Evolutionary conservation across 371 early-diverging fungal species (phyloP), one percentile per base, ranked within the genome.

Genomic region (Mucor indicus): DNA sequence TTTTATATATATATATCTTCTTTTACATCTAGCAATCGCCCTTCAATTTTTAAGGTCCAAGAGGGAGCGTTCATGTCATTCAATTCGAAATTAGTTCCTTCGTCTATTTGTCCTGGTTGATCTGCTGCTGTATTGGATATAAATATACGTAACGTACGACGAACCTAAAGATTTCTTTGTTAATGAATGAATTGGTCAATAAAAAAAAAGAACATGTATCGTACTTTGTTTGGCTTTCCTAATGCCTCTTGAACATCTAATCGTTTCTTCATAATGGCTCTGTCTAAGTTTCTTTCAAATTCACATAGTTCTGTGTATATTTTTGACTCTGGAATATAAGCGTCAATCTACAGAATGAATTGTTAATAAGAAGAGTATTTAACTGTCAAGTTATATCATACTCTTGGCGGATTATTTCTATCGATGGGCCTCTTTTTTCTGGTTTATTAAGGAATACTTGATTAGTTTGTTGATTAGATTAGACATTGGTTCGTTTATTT

Each of bases 41-140:
- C 98, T 58, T 96, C 92, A 5, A 98, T 79, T 50, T 81, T 83
- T 37, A 98, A 75, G 10, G 94, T 95, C 98, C 98, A 98, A 17
- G 88, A 84, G 10, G 96, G 93, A 24, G 80, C 74, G 19, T 79
- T 75, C 11, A 67, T 77, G 20, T 60, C 71, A 20, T 75, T 79
- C 39, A 72, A 44, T 48, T 72, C 77, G 44, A 73, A 63, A 17
- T 60, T 60, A 17, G 67, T 65, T 6, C 76, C 80, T 16, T 70
- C 75, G n/a, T 70, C 69, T 20, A 50, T 44, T 29, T 63, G 60
- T 19, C 41, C 38, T n/a, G 50, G 52, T 55, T 96, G 98, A 64
- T 91, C 86, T 3, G 85, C 71, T 16, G 96, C 80, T 16, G 83
- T 69, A 60, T 96, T 95, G 31, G 95, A 93, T 44, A 98, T 62